Evolutionary conservation across 352 stramenopile genomes (phyloP), one percentile per base, ranked within the genome.

Genomic region (Pythium volutum): DNA sequence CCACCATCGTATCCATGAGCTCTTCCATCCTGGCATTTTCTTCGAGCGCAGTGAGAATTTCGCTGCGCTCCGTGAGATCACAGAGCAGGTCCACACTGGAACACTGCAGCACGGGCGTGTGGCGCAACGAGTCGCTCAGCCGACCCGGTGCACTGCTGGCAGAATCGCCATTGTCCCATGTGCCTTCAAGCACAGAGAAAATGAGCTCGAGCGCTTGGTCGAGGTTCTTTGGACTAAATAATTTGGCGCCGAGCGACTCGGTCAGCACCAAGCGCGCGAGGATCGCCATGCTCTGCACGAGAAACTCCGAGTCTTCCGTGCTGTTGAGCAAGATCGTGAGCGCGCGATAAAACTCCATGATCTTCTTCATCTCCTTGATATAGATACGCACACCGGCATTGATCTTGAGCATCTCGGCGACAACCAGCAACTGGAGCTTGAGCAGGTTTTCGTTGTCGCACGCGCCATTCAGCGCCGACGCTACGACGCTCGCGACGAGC

Each of bases 201-300:
- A 88, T 65, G 16, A 94, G 73, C n/a, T 77, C 73, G 34, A 91
- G 71, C 16, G 79, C 79, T 29, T 94, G 81, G 14, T 87, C 73
- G 31, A 89, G 77, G 49, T 94, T 94, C 65, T 94, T 94, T 9
- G 76, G 66, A 46, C 82, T 89, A 29, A 94, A 94, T 1, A 94
- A 67, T 50, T 92, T 94, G 31, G 70, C 81, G 11, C 82, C 84
- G n/a, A 94, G 74, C 6, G 82, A 73, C 47, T 94, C 82, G 15
- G 65, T 71, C 4, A 94, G 70, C 59, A 92, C 84, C 14, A 94
- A 69, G 15, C 84, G 71, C 7, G 81, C 82, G 10, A 94, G 68
- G 36, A 92, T 89, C 15, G 79, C 68, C 82, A 92, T 94, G 26
- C 72, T 85, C 36, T 82, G 87, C 63, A 94, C 79, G 5, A 94